These are phyloP conservation scores for Chlamydomonas sp. DNA, from an alignment of 139 green algal genomes.

Conservation along the genomic window DNA sequence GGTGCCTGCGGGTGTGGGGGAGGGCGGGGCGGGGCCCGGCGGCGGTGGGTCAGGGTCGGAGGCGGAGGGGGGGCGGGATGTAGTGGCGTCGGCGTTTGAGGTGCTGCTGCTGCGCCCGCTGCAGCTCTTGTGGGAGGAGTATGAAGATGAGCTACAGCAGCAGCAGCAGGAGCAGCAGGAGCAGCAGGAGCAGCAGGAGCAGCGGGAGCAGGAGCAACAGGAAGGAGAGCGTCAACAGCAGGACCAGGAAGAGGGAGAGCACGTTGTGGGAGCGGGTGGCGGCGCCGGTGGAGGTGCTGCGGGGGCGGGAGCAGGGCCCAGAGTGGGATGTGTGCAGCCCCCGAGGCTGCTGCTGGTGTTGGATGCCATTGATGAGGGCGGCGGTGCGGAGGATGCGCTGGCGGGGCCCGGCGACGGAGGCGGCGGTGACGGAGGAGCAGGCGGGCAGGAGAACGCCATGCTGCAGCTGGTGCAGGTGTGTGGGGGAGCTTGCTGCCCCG, in stretches of 20 bases:
- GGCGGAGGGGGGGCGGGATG: neutral
- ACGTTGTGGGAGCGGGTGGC: neutral
- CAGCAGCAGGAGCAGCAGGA: neutral
- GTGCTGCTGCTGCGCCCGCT: slow-evolving; percentile 21
- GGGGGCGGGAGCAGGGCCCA: too few relatives aligned
- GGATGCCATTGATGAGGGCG: slow-evolving; percentile 18
- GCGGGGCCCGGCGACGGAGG: too few relatives aligned
- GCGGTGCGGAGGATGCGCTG: neutral
- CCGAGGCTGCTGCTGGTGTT: neutral
- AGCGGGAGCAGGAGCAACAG: neutral
- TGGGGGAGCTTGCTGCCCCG: neutral
- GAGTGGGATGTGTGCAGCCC: too few relatives aligned
- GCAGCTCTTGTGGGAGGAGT: neutral
- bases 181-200: too few relatives aligned
- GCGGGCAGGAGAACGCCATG: slow-evolving; percentile 20
- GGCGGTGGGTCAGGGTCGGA: neutral
- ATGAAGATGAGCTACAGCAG: neutral
- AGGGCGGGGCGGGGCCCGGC: neutral
- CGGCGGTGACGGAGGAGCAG: neutral
- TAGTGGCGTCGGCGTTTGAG: slow-evolving; percentile 11
- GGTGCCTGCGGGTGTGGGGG: neutral
- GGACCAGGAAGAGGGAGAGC: neutral
- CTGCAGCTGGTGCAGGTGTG: slow-evolving; percentile 20
- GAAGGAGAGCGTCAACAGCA: neutral
- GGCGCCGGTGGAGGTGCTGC: neutral